Evolutionary conservation across 2,329 filamentous ascomycete species (phyloP), one percentile per base, ranked within the genome.

Genomic region (Exutisphaerella laricina): DNA sequence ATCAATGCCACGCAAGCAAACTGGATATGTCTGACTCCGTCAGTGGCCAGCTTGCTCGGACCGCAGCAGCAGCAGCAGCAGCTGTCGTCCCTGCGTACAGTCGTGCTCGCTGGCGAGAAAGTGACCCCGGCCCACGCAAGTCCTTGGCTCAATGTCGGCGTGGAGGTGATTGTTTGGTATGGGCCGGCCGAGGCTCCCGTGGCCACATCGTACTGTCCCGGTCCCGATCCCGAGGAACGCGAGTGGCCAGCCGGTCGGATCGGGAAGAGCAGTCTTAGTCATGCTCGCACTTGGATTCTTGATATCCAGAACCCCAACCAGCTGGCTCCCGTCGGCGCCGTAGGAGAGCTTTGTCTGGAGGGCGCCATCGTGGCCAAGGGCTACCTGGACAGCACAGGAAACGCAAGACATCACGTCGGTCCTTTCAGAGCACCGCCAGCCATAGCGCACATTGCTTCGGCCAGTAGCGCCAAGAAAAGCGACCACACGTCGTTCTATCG

Each of bases 1-100:
- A 44, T 50, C 16, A 21, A 21, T 3, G 6, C 12, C 7, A 6
- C 25, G 22, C 13, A 33, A 17, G 28, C 34, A 6, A 43, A 45
- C 0, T 82, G 23, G 65, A 66, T 5, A 70, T 67, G 72, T 70
- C 1, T 79, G 54, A 81, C 79, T 0, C 74, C 78, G 2, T 67
- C 75, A 0, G 68, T 83, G 12, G 73, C 76, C 0, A 63, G 64
- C 12, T 64, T 67, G 0, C 41, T 75, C 2, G 61, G 67, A 12
- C 65, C 66, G 66, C 67, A 13, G 67, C 71, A 44, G 62, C 63
- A 30, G 60, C 65, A 66, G 66, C 67, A 13, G 67, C 71, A 45
- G 62, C 63, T 31, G 60, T 66, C 53, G 55, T 60, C 3, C 13
- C 14, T 44, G 2, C 12, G 22, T 1, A 44, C 41, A 8, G 5